phyloP scores from a whole-genome alignment of 2,329 filamentous ascomycete genomes.

The Arthrobotrys entomopaga region DNA sequence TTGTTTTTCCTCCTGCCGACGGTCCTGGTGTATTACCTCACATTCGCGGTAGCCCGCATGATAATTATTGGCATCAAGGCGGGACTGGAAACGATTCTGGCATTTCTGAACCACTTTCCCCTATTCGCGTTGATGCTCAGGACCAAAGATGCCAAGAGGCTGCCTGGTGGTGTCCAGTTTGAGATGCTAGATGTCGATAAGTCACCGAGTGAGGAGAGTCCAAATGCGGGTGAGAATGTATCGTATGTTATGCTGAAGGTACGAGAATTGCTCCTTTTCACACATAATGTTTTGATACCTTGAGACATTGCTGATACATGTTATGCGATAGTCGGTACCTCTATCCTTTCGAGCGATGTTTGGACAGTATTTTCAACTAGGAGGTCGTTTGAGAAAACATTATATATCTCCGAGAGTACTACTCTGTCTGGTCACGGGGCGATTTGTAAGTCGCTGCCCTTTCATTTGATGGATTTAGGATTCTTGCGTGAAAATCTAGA shows the following conservation, averaged over 20 bases:
- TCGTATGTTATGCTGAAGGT: conserved; percentile 90
- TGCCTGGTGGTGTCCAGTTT: conserved; percentile 71
- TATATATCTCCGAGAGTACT: conserved; percentile 91
- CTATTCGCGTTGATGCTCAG: conserved; percentile 96
- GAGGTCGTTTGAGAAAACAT: conserved; percentile 89
- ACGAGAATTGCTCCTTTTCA: conserved; percentile 56
- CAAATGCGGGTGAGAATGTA: conserved; percentile 67
- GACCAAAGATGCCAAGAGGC: conserved; percentile 87
- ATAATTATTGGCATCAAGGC: conserved; percentile 94
- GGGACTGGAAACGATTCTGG: conserved; percentile 86
- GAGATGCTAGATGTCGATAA: conserved; percentile 40
- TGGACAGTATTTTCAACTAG: conserved; percentile 95
- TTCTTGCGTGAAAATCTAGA: too few relatives aligned
- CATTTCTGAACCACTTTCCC: conserved; percentile 96
- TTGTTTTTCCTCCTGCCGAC: conserved; percentile 95
- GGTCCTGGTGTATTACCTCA: conserved; percentile 94
- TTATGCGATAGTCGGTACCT: conserved; percentile 76
- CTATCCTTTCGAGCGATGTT: conserved; percentile 94
- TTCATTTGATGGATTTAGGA: neutral
- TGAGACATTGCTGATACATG: conserved; percentile 27
- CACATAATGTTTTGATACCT: neutral
- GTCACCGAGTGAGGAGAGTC: conserved; percentile 20
- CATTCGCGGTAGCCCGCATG: conserved; percentile 94
- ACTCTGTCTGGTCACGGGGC: conserved; percentile 85
- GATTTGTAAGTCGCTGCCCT: conserved; percentile 69